Conservation (phyloP, 345 rosid genomes). For the Balakata baccata region DNA sequence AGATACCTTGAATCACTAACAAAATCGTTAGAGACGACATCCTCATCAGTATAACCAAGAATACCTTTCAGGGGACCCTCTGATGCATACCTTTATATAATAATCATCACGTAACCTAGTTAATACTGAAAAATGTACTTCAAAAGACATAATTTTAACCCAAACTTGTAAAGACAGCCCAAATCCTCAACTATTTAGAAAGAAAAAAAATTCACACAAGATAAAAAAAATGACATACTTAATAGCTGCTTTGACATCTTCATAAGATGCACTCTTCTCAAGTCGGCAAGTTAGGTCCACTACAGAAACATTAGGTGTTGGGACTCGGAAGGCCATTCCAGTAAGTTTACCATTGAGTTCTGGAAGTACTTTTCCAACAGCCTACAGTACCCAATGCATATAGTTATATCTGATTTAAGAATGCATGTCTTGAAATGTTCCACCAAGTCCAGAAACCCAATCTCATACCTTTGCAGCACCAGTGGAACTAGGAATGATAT, state of each 20-base stretch:
- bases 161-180: too few species aligned
- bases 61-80: slow-evolving; percentile 87
- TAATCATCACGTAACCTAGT: slow-evolving; percentile 8
- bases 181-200: neutral
- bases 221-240: slow-evolving; percentile 37
- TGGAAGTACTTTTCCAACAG: slow-evolving; percentile 99
- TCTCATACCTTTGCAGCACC: slow-evolving; percentile 93
- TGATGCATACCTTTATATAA: slow-evolving; percentile 65
- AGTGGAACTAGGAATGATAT: slow-evolving; percentile 98
- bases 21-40: slow-evolving; percentile 93
- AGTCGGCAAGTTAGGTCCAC: slow-evolving; percentile 97
- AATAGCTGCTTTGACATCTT: slow-evolving; percentile 88
- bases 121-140: neutral
- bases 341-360: slow-evolving; percentile 96
- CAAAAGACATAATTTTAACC: neutral
- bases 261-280: slow-evolving; percentile 85
- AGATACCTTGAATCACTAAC: slow-evolving; percentile 81
- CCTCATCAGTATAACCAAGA: slow-evolving; percentile 95
- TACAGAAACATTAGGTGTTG: slow-evolving; percentile 92
- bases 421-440: too few species aligned
- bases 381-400: slow-evolving; percentile 38
- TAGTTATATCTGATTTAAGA: neutral
- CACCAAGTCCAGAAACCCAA: neutral
- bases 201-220: too few species aligned
- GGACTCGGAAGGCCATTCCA: slow-evolving; percentile 99